A percentile compares a stretch with the other conserved stretches of the same genome.
Evolutionary conservation across 352 stramenopile species (phyloP).

Genomic region (Elongisporangium undulatum): DNA sequence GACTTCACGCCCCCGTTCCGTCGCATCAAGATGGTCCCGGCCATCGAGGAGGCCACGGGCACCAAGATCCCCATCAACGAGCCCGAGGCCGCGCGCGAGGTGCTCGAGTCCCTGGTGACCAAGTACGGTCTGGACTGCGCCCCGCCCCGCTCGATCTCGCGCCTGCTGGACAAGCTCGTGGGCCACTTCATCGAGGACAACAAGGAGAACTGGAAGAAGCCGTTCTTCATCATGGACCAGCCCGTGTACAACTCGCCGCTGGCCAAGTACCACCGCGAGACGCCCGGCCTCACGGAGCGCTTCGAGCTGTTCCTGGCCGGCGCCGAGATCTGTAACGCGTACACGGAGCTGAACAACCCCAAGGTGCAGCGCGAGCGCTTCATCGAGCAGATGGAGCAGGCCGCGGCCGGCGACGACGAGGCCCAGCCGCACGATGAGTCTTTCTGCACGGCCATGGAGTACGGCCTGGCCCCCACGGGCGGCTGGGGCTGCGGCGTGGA

Average conservation of each 20-base stretch:
- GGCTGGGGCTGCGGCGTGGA: constrained; percentile 98
- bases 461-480: constrained; percentile 96
- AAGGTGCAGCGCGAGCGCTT: constrained; percentile 85
- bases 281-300: constrained; percentile 93
- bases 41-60: constrained; percentile 67
- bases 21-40: constrained; percentile 91
- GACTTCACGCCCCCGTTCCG: constrained; percentile 94
- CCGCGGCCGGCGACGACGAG: constrained; percentile 77
- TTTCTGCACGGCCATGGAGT: constrained; percentile 93
- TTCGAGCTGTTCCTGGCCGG: constrained; percentile 99
- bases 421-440: constrained; percentile 94
- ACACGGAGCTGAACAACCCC: constrained; percentile 98
- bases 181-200: constrained; percentile 88
- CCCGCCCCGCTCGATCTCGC: constrained; percentile 63
- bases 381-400: constrained; percentile 77
- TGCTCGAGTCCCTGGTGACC: constrained; percentile 63
- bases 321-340: constrained; percentile 98
- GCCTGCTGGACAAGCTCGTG: constrained; percentile 87
- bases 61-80: constrained; percentile 71
- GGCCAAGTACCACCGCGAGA: constrained; percentile 95
- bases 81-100: constrained; percentile 42
- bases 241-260: constrained; percentile 97
- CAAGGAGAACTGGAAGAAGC: constrained; percentile 89
- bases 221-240: constrained; percentile 99
- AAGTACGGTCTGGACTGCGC: constrained; percentile 76